Evolutionary conservation across 78 protist species (phyloP).

Genomic region (Dictyostelium firmibasis): DNA sequence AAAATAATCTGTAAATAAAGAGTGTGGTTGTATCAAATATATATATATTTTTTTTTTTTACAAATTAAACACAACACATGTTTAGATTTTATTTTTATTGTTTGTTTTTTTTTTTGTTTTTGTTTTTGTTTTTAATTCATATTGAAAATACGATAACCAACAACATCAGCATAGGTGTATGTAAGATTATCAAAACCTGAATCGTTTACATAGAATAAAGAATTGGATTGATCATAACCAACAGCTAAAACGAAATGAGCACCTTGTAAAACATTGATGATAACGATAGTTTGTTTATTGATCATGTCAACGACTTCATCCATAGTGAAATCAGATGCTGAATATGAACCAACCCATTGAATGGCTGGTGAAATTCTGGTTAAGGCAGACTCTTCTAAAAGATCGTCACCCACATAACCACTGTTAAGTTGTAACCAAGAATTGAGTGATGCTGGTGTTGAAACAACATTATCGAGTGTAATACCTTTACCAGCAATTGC

Average conservation of each 20-base stretch:
- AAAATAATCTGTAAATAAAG: background rate
- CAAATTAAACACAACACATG: background rate
- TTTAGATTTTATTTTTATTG: background rate
- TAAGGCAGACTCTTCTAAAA: constrained; percentile 16
- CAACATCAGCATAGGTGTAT: constrained; percentile 23
- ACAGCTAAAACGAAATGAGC: constrained; percentile 43
- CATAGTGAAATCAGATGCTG: constrained; percentile 25
- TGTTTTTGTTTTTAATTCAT: background rate
- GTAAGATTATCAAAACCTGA: constrained; percentile 35
- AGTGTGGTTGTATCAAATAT: background rate
- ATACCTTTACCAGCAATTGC: constrained; percentile 59
- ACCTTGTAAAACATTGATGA: constrained; percentile 53
- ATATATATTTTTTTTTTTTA: background rate
- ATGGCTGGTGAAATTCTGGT: background rate
- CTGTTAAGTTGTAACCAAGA: constrained; percentile 20
- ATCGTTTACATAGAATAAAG: constrained; percentile 52
- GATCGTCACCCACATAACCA: constrained; percentile 19
- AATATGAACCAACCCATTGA: constrained; percentile 61
- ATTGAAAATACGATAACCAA: constrained; percentile 57
- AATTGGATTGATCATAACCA: constrained; percentile 36
- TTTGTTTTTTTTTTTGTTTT: background rate
- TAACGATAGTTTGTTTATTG: constrained; percentile 7
- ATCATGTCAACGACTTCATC: background rate
- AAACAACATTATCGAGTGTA: background rate
- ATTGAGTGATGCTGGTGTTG: constrained; percentile 29